Evolutionary conservation across 768 basidiomycete genomes (phyloP).

Genomic region (Cystobasidium onofrii): DNA sequence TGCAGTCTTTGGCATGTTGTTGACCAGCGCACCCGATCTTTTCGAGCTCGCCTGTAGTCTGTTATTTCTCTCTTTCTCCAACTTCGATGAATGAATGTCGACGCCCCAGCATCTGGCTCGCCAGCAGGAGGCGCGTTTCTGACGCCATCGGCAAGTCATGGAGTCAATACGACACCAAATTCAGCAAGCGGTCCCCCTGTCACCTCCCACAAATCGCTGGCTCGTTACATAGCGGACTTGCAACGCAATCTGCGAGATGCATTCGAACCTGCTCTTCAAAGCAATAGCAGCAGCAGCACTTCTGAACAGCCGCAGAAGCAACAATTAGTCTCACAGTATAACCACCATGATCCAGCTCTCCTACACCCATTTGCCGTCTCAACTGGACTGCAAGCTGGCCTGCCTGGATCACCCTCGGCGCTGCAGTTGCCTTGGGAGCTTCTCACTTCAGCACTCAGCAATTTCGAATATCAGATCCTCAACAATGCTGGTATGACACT

Average conservation of each 20-base stretch:
- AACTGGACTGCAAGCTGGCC: neutral
- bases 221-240: neutral
- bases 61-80: neutral
- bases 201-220: neutral
- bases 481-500: neutral
- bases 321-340: neutral
- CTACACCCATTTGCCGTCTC: neutral
- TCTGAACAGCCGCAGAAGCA: too few relatives aligned
- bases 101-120: slow-evolving; percentile 2
- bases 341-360: neutral
- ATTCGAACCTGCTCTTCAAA: neutral
- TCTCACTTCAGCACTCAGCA: neutral
- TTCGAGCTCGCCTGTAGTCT: neutral
- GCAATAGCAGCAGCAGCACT: neutral
- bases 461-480: slow-evolving; percentile 14
- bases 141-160: neutral
- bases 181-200: neutral
- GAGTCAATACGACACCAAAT: neutral
- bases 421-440: slow-evolving; percentile 12
- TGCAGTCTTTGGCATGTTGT: too few relatives aligned
- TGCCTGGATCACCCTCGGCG: neutral
- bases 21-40: neutral
- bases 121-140: neutral
- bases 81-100: slow-evolving; percentile 4
- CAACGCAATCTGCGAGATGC: neutral